Base-by-base conservation (phyloP, 1,284 basidiomycete species). In the Ustilago curta region DNA sequence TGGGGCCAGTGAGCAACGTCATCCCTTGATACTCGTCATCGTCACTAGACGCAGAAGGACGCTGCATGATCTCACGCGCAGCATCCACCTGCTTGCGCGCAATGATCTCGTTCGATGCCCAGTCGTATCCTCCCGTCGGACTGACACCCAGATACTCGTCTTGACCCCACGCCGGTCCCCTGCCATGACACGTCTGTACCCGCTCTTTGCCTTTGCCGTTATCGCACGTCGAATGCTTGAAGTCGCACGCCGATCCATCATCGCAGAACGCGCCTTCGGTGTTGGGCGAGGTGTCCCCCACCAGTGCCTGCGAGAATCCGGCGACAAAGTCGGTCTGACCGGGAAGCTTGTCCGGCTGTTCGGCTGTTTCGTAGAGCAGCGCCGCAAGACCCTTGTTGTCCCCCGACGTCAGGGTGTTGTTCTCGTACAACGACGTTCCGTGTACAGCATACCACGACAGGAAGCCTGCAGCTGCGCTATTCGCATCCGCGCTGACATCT, bases 361-460 rank as follows among this genome's bases (percentile, higher is more conserved):
- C 54, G 3, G 62, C 73, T n/a, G 63, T 65, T 42, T 79, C 78
- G 64, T 74, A 71, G 51, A 80, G 19, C 25, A 81, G 45, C n/a
- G 79, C 79, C 3, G 79, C 79, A 3, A 81, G 61, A 32, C 79
- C 79, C 53, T 81, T 81, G 73, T 81, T 81, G 51, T 81, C 79
- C 11, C 65, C 68, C 31, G 70, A 75, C 6, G 78, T 80, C 16
- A 81, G 66, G 16, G 79, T 81, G 48, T 81, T 81, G 76, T 81
- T 81, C 62, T 80, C 76, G 63, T 78, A 78, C 37, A 78, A 60
- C 39, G 67, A 71, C 2, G 76, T 78, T 6, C 92, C 91, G 85
- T 93, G 92, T 0, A 93, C 92, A 0, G 91, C 87, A 82, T 91
- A 93, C 87, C 92, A 93, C 80, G 89, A 74, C 4, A 81, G 69